Base-by-base conservation (phyloP, 345 rosid species). In the Viola odorata region DNA sequence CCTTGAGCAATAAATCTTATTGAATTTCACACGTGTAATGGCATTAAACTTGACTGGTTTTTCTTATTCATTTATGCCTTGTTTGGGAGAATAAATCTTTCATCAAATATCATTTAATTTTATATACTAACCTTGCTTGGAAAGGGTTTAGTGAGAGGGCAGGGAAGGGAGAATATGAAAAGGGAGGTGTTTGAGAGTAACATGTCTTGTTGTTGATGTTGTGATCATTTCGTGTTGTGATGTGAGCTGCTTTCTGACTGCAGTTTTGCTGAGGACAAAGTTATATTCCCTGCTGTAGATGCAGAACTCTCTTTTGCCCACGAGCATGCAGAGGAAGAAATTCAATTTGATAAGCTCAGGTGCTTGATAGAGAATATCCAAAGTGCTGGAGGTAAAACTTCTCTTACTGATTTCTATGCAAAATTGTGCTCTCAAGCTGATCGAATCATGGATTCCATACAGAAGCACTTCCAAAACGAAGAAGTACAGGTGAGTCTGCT, bases 231-330 rank as follows among this genome's bases (percentile, higher is more conserved):
- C 3, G 7, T 53, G 14, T 61, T 62, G 50, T 74, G 55, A 62
- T 65, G 42, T 61, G 53, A 63, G 41, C 57, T 63, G 61, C 38
- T 52, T 40, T 60, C 59, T 67, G 60, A 45, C 50, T 72, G 82
- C 87, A 82, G 87, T 73, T 71, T 82, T 66, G 87, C 84, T 12
- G 87, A 82, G 74, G 87, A 82, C 74, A 75, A 70, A 61, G 81
- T 82, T 64, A 80, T 82, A 73, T 82, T 82, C 71, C 87, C 87
- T 73, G 87, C 84, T 42, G 82, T 82, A 73, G 87, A 80, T 73
- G 80, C 71, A 36, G 79, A 80, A 65, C 71, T 82, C 37, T 77
- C 82, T 55, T 82, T 80, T 60, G 71, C 68, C 64, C 84, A 82
- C 60, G 87, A 80, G 77, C 87, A 82, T 60, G 84, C 73, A 5